Evolutionary conservation across 805 yeast species (phyloP), one percentile per base, ranked within the genome.

Genomic region (Metschnikowia hibisci): DNA sequence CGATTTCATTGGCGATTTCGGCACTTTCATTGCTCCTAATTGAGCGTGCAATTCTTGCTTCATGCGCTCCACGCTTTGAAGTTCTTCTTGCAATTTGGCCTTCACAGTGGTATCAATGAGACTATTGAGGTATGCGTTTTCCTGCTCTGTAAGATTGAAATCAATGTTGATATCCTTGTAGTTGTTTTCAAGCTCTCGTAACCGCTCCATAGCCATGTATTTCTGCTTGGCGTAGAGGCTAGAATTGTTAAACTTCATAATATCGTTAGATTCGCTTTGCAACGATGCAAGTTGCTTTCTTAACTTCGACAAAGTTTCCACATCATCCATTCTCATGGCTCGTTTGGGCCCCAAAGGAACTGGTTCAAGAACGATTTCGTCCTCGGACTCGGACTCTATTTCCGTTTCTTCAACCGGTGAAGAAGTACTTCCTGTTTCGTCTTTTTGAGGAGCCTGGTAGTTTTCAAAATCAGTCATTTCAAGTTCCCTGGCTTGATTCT

Each of bases 381-480:
- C 60, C 20, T 45, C 53, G 5, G 45, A 43, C 30, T 54, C 60
- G 4, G 55, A 26, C 11, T 42, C 45, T 8, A 11, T 34, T 23
- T 29, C 32, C 39, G 13, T 6, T 18, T 28, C 34, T 28, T 28
- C 39, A 25, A 26, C 20, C 15, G 14, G 13, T 1, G 41, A 11
- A 8, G 9, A 16, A 11, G 14, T 44, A 10, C 22, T 41, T 13
- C 42, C 45, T 8, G 44, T 30, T 8, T 44, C 53, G 9, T 34
- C 48, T 4, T 38, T 41, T n/a, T 41, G 38, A n/a, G 42, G 41
- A 9, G 34, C 47, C n/a, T 44, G 39, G 46, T 69, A 69, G 10
- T 59, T 63, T 39, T 77, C 82, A 55, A 87, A 89, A 51, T 88
- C 93, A 15, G 86, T 84, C 77, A 80, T 82, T 60, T 91, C 97